These are phyloP conservation scores for Tetrapisispora fleetii DNA, from an alignment of 805 yeast genomes.

Conservation along the genomic window DNA sequence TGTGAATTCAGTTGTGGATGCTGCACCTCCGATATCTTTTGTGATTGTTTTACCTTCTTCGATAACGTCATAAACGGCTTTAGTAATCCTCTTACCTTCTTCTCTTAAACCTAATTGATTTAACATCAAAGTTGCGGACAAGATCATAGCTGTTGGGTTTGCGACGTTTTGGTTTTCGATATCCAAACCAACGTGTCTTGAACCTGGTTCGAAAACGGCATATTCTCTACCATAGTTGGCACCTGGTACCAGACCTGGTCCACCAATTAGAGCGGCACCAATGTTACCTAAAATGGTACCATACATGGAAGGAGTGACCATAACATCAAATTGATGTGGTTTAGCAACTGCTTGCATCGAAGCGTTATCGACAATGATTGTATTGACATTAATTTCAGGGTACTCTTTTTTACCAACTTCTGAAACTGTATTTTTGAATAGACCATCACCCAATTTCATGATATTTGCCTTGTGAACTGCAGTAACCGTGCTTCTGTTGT, in stretches of 20 bases:
- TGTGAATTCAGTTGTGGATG: slow-evolving; percentile 90
- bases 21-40: slow-evolving; percentile 82
- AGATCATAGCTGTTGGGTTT: slow-evolving; percentile 95
- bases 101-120: slow-evolving; percentile 88
- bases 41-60: slow-evolving; percentile 83
- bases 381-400: slow-evolving; percentile 74
- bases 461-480: slow-evolving; percentile 99
- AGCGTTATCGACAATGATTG: slow-evolving; percentile 96
- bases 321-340: slow-evolving; percentile 96
- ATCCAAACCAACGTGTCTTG: slow-evolving; percentile 98
- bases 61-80: slow-evolving; percentile 82
- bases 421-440: slow-evolving; percentile 88
- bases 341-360: slow-evolving; percentile 98
- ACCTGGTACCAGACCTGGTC: slow-evolving; percentile 98
- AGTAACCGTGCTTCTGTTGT: slow-evolving; percentile 85
- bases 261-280: slow-evolving; percentile 92
- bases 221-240: slow-evolving; percentile 96
- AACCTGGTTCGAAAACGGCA: slow-evolving; percentile 98
- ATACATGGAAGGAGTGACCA: slow-evolving; percentile 96
- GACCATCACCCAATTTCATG: slow-evolving; percentile 97
- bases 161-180: slow-evolving; percentile 91
- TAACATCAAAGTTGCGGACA: slow-evolving; percentile 83
- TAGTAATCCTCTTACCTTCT: slow-evolving; percentile 76
- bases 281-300: slow-evolving; percentile 96
- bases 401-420: slow-evolving; percentile 77